These are phyloP conservation scores for Kockovaella imperatae DNA, from an alignment of 768 basidiomycete species.

Conservation along the genomic window DNA sequence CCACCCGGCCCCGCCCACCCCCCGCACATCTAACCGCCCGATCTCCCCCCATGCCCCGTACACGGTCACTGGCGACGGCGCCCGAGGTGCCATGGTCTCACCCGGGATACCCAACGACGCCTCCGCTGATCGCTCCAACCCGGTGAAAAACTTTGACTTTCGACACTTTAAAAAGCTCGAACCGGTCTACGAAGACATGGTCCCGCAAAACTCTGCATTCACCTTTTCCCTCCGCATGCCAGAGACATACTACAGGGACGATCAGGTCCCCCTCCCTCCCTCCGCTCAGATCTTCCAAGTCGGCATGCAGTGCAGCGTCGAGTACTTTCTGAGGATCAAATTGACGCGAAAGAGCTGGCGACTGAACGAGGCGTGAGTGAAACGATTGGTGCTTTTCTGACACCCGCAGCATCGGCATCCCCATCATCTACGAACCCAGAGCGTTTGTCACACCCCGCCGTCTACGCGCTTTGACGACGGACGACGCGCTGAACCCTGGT, in stretches of 20 bases:
- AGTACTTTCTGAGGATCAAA: constrained; percentile 32
- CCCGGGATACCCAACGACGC: too few relatives aligned
- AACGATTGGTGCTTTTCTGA: background rate
- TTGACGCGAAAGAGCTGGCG: constrained; percentile 29
- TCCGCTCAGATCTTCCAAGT: constrained; percentile 28
- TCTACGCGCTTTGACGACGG: constrained; percentile 22
- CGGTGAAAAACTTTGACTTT: constrained; percentile 10
- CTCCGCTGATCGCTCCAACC: background rate
- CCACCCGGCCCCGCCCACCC: background rate
- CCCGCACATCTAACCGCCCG: background rate
- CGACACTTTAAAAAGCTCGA: constrained; percentile 12
- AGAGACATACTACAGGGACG: constrained; percentile 17
- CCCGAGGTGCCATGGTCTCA: too few relatives aligned
- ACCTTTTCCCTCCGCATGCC: constrained; percentile 31
- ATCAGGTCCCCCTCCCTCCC: constrained; percentile 23
- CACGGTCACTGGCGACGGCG: background rate
- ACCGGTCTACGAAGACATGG: too few relatives aligned
- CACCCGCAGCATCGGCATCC: constrained; percentile 21
- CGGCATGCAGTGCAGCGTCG: constrained; percentile 34
- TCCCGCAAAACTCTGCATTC: constrained; percentile 18
- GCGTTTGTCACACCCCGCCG: constrained; percentile 32
- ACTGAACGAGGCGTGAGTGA: constrained; percentile 32
- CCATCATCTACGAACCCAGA: constrained; percentile 35
- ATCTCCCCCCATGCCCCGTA: background rate
- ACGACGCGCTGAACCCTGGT: constrained; percentile 37